Evolutionary conservation across 2,329 filamentous ascomycete genomes (phyloP).

Genomic region (Colletotrichum cordylinicola): DNA sequence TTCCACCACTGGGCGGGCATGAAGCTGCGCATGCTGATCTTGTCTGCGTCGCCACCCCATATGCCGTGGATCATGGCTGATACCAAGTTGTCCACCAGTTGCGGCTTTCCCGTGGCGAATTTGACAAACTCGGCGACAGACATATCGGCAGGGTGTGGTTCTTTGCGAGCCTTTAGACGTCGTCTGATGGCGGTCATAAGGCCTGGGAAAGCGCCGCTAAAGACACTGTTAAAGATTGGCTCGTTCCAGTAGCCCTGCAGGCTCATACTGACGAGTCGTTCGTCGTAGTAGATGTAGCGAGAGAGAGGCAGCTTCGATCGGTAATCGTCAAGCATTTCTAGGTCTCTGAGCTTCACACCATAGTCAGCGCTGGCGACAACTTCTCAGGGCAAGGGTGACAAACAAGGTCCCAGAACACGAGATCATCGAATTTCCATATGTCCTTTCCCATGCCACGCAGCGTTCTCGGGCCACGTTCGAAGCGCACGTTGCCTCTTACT

Average conservation of each 20-base stretch:
- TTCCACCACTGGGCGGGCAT: conserved; percentile 53
- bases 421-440: conserved; percentile 58
- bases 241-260: conserved; percentile 24
- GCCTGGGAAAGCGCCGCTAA: conserved; percentile 34
- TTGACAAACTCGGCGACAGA: conserved; percentile 73
- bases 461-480: conserved; percentile 86
- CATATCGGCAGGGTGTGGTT: conserved; percentile 60
- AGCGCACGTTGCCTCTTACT: conserved; percentile 63
- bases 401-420: conserved; percentile 76
- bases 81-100: conserved; percentile 72
- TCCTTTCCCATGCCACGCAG: conserved; percentile 60
- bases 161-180: conserved; percentile 24
- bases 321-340: conserved; percentile 1
- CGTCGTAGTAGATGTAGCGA: conserved; percentile 88
- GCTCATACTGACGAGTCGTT: conserved; percentile 55
- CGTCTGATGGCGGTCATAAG: conserved; percentile 41
- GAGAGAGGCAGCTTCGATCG: conserved; percentile 13
- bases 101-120: conserved; percentile 55
- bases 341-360: background rate
- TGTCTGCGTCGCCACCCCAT: conserved; percentile 87
- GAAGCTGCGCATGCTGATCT: conserved; percentile 75
- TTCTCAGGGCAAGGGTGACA: conserved; percentile 29
- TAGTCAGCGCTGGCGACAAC: background rate
- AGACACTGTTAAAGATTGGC: conserved; percentile 39
- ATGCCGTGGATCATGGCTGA: conserved; percentile 87